phyloP scores from a whole-genome alignment of 148 eudicot species.

The Heliamphora exappendiculata region DNA sequence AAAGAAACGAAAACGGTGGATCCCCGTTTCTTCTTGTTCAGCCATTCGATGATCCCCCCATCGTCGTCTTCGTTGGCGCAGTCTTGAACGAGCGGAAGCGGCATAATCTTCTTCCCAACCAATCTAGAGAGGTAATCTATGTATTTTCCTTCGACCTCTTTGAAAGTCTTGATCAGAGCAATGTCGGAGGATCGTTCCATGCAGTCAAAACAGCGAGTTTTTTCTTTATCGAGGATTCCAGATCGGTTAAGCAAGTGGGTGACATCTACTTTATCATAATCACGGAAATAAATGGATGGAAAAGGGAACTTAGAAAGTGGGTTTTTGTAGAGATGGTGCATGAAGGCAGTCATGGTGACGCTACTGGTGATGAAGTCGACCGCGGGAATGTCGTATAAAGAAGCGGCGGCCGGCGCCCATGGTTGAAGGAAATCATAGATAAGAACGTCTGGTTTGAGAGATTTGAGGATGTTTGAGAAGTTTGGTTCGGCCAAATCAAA shows the following conservation, averaged over 20 bases:
- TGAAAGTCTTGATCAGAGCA: constrained; percentile 10
- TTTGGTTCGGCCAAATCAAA: background rate
- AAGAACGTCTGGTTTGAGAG: constrained; percentile 6
- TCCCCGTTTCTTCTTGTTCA: background rate
- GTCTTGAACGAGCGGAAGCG: constrained; percentile 15
- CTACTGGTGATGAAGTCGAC: constrained; percentile 8
- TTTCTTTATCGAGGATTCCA: background rate
- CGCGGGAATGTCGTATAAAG: background rate
- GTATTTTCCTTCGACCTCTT: constrained; percentile 8
- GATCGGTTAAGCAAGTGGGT: constrained; percentile 1
- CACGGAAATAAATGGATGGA: background rate
- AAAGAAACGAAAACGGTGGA: constrained; percentile 7
- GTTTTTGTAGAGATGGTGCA: background rate
- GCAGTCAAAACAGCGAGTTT: background rate
- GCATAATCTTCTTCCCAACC: constrained; percentile 13
- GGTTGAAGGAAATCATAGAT: constrained; percentile 8
- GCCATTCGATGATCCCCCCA: constrained; percentile 1
- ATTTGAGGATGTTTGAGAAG: background rate
- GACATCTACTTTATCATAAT: background rate
- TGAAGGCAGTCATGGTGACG: constrained; percentile 12
- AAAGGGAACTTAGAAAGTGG: background rate
- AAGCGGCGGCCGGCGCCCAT: background rate
- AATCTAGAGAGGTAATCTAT: background rate
- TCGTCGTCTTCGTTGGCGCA: background rate
- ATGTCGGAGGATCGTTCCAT: background rate